A percentile compares a stretch with the other conserved stretches of the same genome.
phyloP scores from a whole-genome alignment of 83 land plant species.

The Picea mariana region DNA sequence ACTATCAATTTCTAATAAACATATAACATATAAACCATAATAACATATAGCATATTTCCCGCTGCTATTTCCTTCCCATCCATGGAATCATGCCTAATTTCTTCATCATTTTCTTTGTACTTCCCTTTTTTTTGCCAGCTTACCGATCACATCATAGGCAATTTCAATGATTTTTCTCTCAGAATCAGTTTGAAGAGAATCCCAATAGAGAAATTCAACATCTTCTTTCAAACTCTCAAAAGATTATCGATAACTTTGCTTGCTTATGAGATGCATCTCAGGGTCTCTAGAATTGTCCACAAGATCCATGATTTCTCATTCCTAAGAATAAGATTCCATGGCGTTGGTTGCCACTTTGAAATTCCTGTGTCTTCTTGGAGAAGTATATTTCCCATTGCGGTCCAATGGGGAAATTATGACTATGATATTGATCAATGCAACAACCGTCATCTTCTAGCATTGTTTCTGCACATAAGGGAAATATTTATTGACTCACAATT shows the following conservation, averaged over 20 bases:
- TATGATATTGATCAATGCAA: background rate
- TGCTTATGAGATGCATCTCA: background rate
- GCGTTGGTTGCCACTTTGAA: background rate
- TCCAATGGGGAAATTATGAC: background rate
- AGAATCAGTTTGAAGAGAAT: background rate
- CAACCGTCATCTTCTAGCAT: background rate
- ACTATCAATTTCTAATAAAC: too few species aligned
- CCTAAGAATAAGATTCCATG: background rate
- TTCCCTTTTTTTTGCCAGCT: background rate
- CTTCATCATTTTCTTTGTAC: background rate
- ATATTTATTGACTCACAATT: background rate
- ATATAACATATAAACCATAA: too few species aligned
- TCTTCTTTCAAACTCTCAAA: background rate
- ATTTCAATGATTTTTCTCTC: too few species aligned
- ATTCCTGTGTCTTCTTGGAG: background rate
- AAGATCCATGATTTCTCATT: constrained; percentile 10
- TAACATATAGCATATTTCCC: too few species aligned
- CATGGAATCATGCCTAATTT: constrained; percentile 1
- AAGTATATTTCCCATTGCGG: background rate
- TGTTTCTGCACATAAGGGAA: background rate
- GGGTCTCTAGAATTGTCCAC: background rate
- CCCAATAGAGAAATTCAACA: background rate
- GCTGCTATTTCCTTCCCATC: background rate
- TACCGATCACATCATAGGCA: background rate
- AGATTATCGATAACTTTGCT: background rate